Percentiles rank a stretch among this genome's conserved stretches.
These are phyloP conservation scores for Avena atlantica DNA, from an alignment of 176 grass and related monocot species.

Conservation along the genomic window DNA sequence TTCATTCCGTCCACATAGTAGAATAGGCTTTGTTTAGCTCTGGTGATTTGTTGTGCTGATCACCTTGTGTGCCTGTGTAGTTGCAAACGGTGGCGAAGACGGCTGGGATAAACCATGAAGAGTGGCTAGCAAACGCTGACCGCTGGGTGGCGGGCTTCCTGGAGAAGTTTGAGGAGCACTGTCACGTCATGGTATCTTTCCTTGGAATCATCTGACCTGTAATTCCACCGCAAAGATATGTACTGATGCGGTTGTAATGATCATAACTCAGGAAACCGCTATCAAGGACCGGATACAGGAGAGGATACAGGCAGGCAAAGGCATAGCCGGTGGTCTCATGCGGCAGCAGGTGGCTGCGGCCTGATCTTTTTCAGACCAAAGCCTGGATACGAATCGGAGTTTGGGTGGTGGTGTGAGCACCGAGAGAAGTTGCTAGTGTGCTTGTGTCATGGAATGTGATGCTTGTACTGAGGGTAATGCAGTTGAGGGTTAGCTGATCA, in stretches of 20 bases:
- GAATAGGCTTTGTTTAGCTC: neutral
- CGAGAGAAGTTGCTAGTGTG: neutral
- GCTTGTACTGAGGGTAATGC: conserved; percentile 37
- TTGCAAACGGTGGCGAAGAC: conserved; percentile 92
- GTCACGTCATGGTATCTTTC: conserved; percentile 80
- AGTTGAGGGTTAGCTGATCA: conserved; percentile 26
- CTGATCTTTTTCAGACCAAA: conserved; percentile 11
- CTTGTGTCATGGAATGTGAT: conserved; percentile 38
- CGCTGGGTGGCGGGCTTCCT: conserved; percentile 97
- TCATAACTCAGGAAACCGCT: conserved; percentile 74
- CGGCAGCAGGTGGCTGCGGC: conserved; percentile 53
- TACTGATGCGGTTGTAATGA: conserved; percentile 12
- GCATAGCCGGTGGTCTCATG: conserved; percentile 48
- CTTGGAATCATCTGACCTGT: neutral
- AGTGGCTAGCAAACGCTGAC: conserved; percentile 89
- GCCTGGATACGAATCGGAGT: neutral
- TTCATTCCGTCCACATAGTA: neutral
- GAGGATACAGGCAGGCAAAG: conserved; percentile 71
- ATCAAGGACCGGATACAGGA: conserved; percentile 97
- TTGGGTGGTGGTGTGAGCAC: neutral
- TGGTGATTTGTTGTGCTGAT: conserved; percentile 11
- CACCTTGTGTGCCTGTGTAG: conserved; percentile 43
- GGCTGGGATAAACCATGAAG: conserved; percentile 78
- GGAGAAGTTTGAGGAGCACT: conserved; percentile 96
- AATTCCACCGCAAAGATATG: neutral